These are phyloP conservation scores for Cetraspora pellucida DNA, from an alignment of 192 early-diverging fungal species.

Conservation along the genomic window DNA sequence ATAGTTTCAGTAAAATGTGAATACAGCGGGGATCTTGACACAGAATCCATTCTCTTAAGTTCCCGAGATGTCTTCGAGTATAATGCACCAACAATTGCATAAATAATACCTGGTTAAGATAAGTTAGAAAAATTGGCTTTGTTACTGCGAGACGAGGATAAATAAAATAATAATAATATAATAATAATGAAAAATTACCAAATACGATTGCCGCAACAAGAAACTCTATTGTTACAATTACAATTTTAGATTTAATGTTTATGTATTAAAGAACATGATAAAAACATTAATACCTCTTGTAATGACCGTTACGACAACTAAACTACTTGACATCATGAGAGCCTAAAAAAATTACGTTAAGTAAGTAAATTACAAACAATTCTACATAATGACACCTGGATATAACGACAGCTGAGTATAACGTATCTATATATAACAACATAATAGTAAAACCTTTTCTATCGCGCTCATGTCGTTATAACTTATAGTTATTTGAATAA, in stretches of 20 bases:
- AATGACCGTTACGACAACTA: conserved; percentile 67
- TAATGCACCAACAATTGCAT: conserved; percentile 63
- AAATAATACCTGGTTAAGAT: conserved; percentile 42
- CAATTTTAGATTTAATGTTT: too few species aligned
- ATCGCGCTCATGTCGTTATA: too few species aligned
- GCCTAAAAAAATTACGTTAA: neutral
- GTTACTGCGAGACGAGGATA: neutral
- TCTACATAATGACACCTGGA: neutral
- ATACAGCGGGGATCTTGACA: conserved; percentile 75
- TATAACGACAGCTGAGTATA: too few species aligned
- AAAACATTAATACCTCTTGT: conserved; percentile 70
- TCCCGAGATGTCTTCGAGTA: conserved; percentile 83
- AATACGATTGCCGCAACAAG: neutral
- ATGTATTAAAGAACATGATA: conserved; percentile 36
- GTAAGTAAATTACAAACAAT: neutral
- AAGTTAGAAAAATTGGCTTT: neutral
- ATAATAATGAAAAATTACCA: neutral
- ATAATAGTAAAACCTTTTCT: too few species aligned
- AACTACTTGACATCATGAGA: conserved; percentile 50
- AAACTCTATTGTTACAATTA: neutral
- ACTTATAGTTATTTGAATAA: too few species aligned
- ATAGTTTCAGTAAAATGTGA: conserved; percentile 72
- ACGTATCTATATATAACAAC: too few species aligned
- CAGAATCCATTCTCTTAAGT: conserved; percentile 70
- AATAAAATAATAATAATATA: too few species aligned